Base-by-base conservation (phyloP, 1,284 basidiomycete species). In the Gomphus bonarii region DNA sequence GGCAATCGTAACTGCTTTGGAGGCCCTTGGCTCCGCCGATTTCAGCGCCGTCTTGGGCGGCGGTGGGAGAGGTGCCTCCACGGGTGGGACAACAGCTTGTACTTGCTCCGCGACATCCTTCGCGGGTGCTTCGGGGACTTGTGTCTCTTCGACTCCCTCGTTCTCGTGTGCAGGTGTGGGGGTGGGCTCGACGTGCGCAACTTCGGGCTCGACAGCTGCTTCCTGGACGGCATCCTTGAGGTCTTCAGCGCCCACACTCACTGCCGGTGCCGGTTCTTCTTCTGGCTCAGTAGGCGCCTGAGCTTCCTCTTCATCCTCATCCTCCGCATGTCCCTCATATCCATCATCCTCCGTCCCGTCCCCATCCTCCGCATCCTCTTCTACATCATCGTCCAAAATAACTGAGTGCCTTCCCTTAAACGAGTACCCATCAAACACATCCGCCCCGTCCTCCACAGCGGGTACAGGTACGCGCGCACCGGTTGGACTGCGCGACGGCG, bases 371-470 rank as follows among this genome's bases (percentile, higher is more conserved):
- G 25, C 25, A 28, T 28, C 25, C 25, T 28, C 25, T 28, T 28
- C 25, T 5, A 28, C 25, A 28, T 28, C 67, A 9, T 55, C 60
- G 59, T 88, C 87, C 50, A 90, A 70, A 59, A 89, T 73, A 55
- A 91, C 76, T 3, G 88, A 89, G 69, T 90, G 77, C 31, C 88
- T 75, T 11, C 87, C 90, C 70, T 91, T 91, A 76, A 89, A 92
- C 35, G 87, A 91, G 68, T 92, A 92, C 12, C 88, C 89, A 69
- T 91, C 90, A 65, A 91, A 92, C 18, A 91, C 81, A 66, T 90
- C 88, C 16, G 82, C 73, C 12, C 69, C 69, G 20, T 77, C 73
- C 3, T 58, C 59, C 18, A 35, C 55, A 28, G 25, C 25, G 25
- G 25, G 25, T 28, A 28, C 25, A 54, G 74, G 65, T 52, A 70